phyloP scores from a whole-genome alignment of 179 eudicot species.

The Dionaea muscipula region DNA sequence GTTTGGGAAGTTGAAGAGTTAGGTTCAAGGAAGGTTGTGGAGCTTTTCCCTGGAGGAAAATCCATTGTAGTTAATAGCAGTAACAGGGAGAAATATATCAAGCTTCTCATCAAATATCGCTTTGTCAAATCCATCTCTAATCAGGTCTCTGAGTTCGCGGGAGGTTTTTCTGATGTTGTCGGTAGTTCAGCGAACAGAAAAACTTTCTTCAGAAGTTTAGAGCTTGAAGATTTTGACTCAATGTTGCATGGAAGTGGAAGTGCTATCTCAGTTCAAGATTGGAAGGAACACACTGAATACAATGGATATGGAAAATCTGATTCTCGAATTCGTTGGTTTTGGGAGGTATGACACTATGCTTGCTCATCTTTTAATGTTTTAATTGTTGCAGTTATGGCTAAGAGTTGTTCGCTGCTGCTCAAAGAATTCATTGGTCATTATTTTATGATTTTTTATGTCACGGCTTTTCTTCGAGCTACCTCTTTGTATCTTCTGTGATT shows the following conservation, averaged over 20 bases:
- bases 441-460: too few relatives aligned
- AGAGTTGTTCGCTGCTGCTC: too few relatives aligned
- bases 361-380: neutral
- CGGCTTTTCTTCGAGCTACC: too few relatives aligned
- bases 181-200: constrained; percentile 11
- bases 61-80: constrained; percentile 48
- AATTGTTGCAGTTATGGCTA: neutral
- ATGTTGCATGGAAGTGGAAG: constrained; percentile 73
- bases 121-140: constrained; percentile 51
- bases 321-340: constrained; percentile 75
- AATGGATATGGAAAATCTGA: constrained; percentile 60
- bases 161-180: constrained; percentile 72
- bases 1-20: constrained; percentile 68
- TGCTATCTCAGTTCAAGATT: constrained; percentile 61
- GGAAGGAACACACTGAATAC: constrained; percentile 83
- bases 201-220: constrained; percentile 53
- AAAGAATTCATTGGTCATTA: too few relatives aligned
- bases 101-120: constrained; percentile 48
- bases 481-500: too few relatives aligned
- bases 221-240: constrained; percentile 66
- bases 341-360: constrained; percentile 56
- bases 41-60: constrained; percentile 63
- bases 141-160: constrained; percentile 53
- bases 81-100: constrained; percentile 61
- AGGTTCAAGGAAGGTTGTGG: constrained; percentile 59